These are phyloP conservation scores for Cyberlindnera americana DNA, from an alignment of 805 yeast species.

Conservation along the genomic window DNA sequence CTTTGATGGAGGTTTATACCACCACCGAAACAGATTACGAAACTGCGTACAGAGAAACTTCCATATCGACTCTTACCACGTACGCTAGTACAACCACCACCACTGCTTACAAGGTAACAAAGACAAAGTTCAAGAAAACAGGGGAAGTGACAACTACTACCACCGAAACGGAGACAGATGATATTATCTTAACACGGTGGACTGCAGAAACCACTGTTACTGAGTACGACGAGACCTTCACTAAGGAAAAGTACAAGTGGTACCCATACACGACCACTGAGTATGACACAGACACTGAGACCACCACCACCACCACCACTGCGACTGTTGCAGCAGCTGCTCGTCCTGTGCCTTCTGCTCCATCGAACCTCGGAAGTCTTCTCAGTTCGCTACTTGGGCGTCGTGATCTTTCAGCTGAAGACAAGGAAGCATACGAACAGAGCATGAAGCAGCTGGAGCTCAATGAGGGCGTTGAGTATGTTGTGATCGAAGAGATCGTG, in stretches of 20 bases:
- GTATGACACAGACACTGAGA: constrained; percentile 7
- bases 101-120: constrained; percentile 18
- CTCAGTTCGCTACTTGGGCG: constrained; percentile 10
- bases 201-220: constrained; percentile 24
- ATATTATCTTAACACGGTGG: constrained; percentile 20
- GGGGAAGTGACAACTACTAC: constrained; percentile 16
- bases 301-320: constrained; percentile 15
- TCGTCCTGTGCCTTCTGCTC: constrained; percentile 17
- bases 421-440: too few relatives aligned
- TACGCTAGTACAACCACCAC: constrained; percentile 18
- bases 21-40: constrained; percentile 18
- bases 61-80: constrained; percentile 12
- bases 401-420: background rate
- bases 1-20: constrained; percentile 23
- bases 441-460: too few relatives aligned
- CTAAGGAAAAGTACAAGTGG: constrained; percentile 23
- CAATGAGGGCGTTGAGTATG: constrained; percentile 4
- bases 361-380: constrained; percentile 2
- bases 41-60: constrained; percentile 21
- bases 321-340: constrained; percentile 7
- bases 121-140: constrained; percentile 15
- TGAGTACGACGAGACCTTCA: constrained; percentile 24
- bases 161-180: constrained; percentile 21
- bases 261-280: constrained; percentile 23
- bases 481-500: constrained; percentile 10